Base-by-base conservation (phyloP, 2,329 filamentous ascomycete species). In the Fusarium keratoplasticum region DNA sequence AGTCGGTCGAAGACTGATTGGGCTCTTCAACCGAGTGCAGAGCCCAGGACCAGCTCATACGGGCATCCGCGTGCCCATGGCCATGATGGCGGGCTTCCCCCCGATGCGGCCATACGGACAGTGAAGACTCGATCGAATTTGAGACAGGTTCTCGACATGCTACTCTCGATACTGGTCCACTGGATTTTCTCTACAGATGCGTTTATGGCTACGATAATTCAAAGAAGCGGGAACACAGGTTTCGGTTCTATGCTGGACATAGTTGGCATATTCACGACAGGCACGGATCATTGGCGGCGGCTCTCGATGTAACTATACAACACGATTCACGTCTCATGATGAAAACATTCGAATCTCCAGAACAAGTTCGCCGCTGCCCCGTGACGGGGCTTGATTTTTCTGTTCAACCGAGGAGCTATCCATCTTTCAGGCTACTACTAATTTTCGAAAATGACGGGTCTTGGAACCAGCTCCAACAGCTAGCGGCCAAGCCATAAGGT, bases 1-100 rank as follows among this genome's bases (percentile, higher is more conserved):
- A 33, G 89, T 97, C 50, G 96, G 95, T 6, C 90, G 91, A 77
- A 90, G 90, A 77, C 85, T 98, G 63, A 87, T 97, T 71, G 91
- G 91, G 52, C 88, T 98, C 78, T 98, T 98, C 82, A 92, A 94
- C 76, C 85, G 88, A 18, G 81, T 82, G 1, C 86, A 87, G 65
- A 87, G 81, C 44, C 82, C 86, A 8, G 78, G 75, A 2, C 73
- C 79, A 2, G 69, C 77, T 31, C 76, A 80, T 18, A 77, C 81
- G 65, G 77, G 78, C 7, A 74, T 78, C 73, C 78, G 80, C 33
- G 72, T 77, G 22, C 80, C 81, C 11, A 80, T 83, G 70, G 76
- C 80, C 5, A 81, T 84, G 73, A 75, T 82, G 72, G 74, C 83
- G 27, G 82, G 82, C 33, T 86, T 84, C 65, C 79, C 83, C 4